Conservation (phyloP, 495 filamentous ascomycete species). For the Penicillium bialowiezense region DNA sequence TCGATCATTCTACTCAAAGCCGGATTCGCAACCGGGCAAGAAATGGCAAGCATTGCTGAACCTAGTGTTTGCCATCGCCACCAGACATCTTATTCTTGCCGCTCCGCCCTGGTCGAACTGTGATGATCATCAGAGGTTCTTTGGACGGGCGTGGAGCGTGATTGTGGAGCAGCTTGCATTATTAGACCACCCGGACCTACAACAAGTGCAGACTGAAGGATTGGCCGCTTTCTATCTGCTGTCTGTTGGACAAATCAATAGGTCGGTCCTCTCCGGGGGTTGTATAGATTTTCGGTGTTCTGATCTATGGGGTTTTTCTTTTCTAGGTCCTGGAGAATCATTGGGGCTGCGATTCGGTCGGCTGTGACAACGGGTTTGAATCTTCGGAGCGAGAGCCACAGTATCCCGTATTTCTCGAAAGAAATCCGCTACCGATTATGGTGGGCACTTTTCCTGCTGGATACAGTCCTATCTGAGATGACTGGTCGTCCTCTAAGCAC, state of each 20-base stretch:
- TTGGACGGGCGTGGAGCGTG: conserved; percentile 56
- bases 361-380: conserved; percentile 60
- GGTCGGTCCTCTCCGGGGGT: conserved; percentile 51
- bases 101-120: conserved; percentile 32
- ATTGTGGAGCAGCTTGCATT: conserved; percentile 48
- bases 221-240: conserved; percentile 59
- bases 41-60: conserved; percentile 62
- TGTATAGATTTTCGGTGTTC: too few relatives aligned
- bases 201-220: conserved; percentile 57
- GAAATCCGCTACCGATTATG: conserved; percentile 40
- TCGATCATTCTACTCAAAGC: conserved; percentile 34
- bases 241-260: conserved; percentile 55
- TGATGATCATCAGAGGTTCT: conserved; percentile 53
- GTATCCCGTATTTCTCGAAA: conserved; percentile 46
- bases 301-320: background rate
- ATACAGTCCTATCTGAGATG: conserved; percentile 54
- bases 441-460: conserved; percentile 57
- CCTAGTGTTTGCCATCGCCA: conserved; percentile 61
- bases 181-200: conserved; percentile 53
- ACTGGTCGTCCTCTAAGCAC: conserved; percentile 59
- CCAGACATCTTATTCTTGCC: conserved; percentile 44
- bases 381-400: conserved; percentile 53
- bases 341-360: conserved; percentile 57
- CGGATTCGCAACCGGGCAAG: conserved; percentile 37
- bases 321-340: conserved; percentile 60